Percentiles rank a stretch among this genome's conserved stretches.
These are phyloP conservation scores for Caryocar brasiliense DNA, from an alignment of 441 rosid species.

Conservation along the genomic window DNA sequence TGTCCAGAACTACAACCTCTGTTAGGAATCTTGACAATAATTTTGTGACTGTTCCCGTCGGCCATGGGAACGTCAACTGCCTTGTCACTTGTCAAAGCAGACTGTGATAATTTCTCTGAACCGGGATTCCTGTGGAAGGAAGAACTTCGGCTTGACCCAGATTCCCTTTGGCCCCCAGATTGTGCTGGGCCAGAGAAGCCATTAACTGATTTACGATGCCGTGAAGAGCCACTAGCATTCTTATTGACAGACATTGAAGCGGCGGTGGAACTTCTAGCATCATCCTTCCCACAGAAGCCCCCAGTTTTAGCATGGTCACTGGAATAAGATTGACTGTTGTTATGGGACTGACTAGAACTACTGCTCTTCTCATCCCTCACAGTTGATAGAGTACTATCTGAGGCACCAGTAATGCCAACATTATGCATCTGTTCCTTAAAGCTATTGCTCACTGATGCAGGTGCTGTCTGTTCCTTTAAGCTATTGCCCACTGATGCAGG, in stretches of 20 bases:
- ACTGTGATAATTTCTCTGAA: slow-evolving; percentile 51
- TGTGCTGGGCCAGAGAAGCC: slow-evolving; percentile 31
- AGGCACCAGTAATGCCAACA: slow-evolving; percentile 22
- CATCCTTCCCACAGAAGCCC: slow-evolving; percentile 45
- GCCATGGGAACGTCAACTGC: slow-evolving; percentile 33
- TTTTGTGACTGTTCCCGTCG: slow-evolving; percentile 53
- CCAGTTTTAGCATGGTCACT: slow-evolving; percentile 54
- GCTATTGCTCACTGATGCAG: slow-evolving; percentile 28
- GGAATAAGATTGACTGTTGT: slow-evolving; percentile 63
- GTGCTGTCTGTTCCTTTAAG: slow-evolving; percentile 42
- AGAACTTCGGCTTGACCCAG: slow-evolving; percentile 35
- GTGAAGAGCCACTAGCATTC: slow-evolving; percentile 33
- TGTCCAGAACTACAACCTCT: slow-evolving; percentile 69
- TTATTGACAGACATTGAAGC: slow-evolving; percentile 36
- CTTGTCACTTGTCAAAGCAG: slow-evolving; percentile 45
- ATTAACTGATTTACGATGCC: slow-evolving; percentile 47
- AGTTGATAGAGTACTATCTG: slow-evolving; percentile 31
- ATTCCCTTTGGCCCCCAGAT: slow-evolving; percentile 34
- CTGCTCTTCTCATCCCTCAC: slow-evolving; percentile 61
- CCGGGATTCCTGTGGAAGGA: slow-evolving; percentile 33
- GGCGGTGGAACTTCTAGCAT: slow-evolving; percentile 49
- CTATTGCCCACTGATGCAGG: slow-evolving; percentile 29
- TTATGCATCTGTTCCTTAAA: slow-evolving; percentile 38
- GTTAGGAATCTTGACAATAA: slow-evolving; percentile 67
- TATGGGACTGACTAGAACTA: slow-evolving; percentile 71